These are phyloP conservation scores for Ascochyta fabae DNA, from an alignment of 2,329 filamentous ascomycete genomes.

Conservation along the genomic window DNA sequence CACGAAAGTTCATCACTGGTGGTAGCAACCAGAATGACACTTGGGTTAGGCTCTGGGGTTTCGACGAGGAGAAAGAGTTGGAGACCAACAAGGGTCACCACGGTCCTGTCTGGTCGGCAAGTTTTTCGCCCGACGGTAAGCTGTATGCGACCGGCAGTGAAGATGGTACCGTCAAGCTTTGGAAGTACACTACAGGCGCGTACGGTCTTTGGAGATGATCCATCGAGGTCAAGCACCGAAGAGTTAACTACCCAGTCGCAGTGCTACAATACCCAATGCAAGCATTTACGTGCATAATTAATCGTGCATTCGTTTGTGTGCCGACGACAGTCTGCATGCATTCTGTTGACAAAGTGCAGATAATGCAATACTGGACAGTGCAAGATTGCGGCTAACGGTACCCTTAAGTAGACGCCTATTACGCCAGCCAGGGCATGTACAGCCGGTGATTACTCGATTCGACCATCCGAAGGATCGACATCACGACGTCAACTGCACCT, in stretches of 20 bases:
- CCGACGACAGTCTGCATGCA: background rate
- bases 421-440: conserved; percentile 17
- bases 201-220: conserved; percentile 69
- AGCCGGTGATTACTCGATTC: conserved; percentile 30
- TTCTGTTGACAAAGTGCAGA: background rate
- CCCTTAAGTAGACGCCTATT: conserved; percentile 4
- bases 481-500: conserved; percentile 16
- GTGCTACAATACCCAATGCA: conserved; percentile 6
- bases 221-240: background rate
- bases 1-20: conserved; percentile 85
- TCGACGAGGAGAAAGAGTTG: conserved; percentile 81
- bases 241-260: background rate
- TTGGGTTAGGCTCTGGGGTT: conserved; percentile 94
- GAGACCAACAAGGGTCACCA: conserved; percentile 97
- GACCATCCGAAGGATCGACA: conserved; percentile 32
- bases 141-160: conserved; percentile 96
- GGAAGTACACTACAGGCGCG: conserved; percentile 70
- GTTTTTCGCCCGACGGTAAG: conserved; percentile 94
- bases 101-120: conserved; percentile 94
- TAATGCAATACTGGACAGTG: background rate
- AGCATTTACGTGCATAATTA: background rate
- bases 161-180: conserved; percentile 95
- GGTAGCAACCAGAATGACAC: conserved; percentile 79
- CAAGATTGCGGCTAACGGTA: conserved; percentile 4
- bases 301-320: background rate